phyloP scores from a whole-genome alignment of 75 land plant genomes.

The Larix kaempferi region DNA sequence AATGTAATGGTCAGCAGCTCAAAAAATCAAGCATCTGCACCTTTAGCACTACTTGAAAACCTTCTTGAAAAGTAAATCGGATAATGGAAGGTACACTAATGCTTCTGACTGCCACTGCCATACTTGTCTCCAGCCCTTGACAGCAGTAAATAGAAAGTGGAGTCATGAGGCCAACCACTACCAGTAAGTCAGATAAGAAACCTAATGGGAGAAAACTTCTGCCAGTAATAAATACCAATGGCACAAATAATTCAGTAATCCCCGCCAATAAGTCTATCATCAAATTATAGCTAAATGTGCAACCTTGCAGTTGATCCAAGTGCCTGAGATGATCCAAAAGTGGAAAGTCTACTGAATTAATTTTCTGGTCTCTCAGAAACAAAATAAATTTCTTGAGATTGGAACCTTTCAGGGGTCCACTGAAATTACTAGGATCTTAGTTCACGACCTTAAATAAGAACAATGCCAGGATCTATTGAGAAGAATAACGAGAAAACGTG shows the following conservation, averaged over 20 bases:
- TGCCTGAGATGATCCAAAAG: not conserved
- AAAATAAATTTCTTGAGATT: not conserved
- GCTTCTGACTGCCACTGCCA: not conserved
- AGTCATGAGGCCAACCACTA: not conserved
- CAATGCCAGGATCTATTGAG: not conserved
- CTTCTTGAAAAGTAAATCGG: not conserved
- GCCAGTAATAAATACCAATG: not conserved
- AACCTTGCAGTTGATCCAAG: not conserved
- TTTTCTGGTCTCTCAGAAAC: conserved; percentile 1
- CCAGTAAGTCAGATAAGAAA: not conserved
- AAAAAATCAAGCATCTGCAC: not conserved
- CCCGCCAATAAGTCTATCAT: not conserved
- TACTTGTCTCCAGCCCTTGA: not conserved
- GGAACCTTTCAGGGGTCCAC: not conserved
- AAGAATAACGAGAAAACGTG: conserved; percentile 10
- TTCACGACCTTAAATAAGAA: not conserved
- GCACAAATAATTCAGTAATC: not conserved
- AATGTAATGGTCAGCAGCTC: not conserved
- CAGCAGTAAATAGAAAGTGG: not conserved
- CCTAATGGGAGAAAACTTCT: not conserved
- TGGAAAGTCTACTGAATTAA: not conserved
- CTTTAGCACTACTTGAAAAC: not conserved
- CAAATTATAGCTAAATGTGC: not conserved
- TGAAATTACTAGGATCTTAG: not conserved
- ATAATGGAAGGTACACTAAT: not conserved